These are phyloP conservation scores for Kalmusia sp. DNA, from an alignment of 2,329 filamentous ascomycete species.

Conservation along the genomic window DNA sequence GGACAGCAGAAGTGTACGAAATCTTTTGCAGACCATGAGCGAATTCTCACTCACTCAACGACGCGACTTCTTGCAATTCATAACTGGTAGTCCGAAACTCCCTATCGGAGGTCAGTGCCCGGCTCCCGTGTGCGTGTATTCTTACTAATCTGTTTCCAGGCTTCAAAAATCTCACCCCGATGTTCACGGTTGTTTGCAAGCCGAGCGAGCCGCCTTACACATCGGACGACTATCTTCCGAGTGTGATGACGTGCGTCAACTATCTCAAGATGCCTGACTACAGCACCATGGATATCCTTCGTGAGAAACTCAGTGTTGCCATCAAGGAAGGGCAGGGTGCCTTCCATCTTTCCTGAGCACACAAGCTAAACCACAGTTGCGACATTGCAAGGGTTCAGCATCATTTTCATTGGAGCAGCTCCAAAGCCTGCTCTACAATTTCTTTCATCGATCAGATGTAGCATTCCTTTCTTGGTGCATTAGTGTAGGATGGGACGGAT, in stretches of 20 bases:
- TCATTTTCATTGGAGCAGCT: not conserved
- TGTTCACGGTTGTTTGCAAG: constrained; percentile 99
- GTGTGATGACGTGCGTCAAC: constrained; percentile 99
- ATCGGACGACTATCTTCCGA: constrained; percentile 97
- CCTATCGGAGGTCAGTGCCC: constrained; percentile 86
- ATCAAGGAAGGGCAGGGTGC: constrained; percentile 96
- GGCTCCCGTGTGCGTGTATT: not conserved
- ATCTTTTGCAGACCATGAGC: constrained; percentile 93
- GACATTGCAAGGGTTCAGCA: constrained; percentile 8
- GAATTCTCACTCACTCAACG: constrained; percentile 77
- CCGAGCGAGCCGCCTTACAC: constrained; percentile 94
- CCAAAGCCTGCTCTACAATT: not conserved
- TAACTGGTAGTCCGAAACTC: constrained; percentile 95
- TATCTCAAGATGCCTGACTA: constrained; percentile 98
- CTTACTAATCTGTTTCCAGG: constrained; percentile 59
- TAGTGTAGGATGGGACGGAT: constrained; percentile 1
- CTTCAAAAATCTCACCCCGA: constrained; percentile 95
- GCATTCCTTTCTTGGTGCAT: constrained; percentile 6
- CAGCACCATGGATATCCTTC: constrained; percentile 77
- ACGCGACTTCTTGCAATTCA: constrained; percentile 95
- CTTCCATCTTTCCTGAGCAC: constrained; percentile 83
- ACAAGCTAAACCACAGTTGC: constrained; percentile 1
- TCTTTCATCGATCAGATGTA: not conserved
- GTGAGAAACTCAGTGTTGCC: constrained; percentile 79
- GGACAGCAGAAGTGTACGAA: constrained; percentile 94